Conservation (phyloP, 306 rosid genomes). For the Vigna reflexopilosa region DNA sequence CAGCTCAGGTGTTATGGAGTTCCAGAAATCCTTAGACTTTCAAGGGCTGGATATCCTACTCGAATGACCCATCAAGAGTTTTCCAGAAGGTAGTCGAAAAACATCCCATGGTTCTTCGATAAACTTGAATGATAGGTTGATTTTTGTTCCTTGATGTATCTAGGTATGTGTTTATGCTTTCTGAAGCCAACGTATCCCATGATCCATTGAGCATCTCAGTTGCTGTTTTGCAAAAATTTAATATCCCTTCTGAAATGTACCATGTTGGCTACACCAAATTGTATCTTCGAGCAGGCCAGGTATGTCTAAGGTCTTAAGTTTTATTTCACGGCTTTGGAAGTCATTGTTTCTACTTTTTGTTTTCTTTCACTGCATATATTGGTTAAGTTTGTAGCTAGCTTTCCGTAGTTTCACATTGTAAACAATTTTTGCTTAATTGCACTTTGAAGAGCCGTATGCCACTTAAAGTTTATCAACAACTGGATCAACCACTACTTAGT, state of each 20-base stretch:
- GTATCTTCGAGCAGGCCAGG: slow-evolving; percentile 87
- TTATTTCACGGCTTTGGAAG: slow-evolving; percentile 20
- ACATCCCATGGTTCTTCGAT: slow-evolving; percentile 22
- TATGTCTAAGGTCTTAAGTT: slow-evolving; percentile 41
- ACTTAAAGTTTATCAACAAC: background rate
- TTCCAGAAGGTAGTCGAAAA: slow-evolving; percentile 70
- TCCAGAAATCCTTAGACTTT: slow-evolving; percentile 73
- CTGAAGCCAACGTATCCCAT: slow-evolving; percentile 48
- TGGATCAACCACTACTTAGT: background rate
- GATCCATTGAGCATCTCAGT: slow-evolving; percentile 82
- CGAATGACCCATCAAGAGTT: slow-evolving; percentile 86
- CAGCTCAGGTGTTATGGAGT: slow-evolving; percentile 78
- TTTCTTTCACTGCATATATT: background rate
- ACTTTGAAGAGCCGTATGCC: slow-evolving; percentile 27
- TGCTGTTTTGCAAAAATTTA: slow-evolving; percentile 72
- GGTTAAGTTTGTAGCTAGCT: slow-evolving; percentile 18
- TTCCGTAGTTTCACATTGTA: slow-evolving; percentile 15
- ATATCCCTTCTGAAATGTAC: slow-evolving; percentile 79
- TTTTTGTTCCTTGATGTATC: slow-evolving; percentile 23
- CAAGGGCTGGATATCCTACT: slow-evolving; percentile 84
- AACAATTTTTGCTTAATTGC: slow-evolving; percentile 32
- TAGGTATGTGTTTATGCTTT: slow-evolving; percentile 80
- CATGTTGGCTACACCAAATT: slow-evolving; percentile 88
- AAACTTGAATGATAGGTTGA: slow-evolving; percentile 42
- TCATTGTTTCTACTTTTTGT: slow-evolving; percentile 23